Evolutionary conservation across 2,329 filamentous ascomycete species (phyloP).

Genomic region (Pseudonectria foliicola): DNA sequence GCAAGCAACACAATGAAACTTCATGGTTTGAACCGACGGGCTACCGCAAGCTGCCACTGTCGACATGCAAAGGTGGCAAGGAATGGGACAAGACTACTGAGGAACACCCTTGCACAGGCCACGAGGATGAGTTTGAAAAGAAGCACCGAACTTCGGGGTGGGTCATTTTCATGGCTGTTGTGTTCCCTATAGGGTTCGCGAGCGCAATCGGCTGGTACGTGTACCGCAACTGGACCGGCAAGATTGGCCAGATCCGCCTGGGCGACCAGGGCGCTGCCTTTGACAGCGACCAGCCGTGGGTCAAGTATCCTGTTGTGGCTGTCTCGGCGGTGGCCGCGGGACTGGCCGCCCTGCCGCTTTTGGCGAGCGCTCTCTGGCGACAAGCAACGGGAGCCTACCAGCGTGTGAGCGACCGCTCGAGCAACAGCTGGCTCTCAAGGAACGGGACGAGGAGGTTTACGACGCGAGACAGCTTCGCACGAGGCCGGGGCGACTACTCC

Average conservation of each 20-base stretch:
- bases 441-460: conserved; percentile 65
- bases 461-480: conserved; percentile 80
- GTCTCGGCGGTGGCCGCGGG: conserved; percentile 58
- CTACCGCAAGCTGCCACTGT: conserved; percentile 83
- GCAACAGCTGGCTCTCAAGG: conserved; percentile 44
- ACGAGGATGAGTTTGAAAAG: conserved; percentile 72
- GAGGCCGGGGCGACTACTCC: conserved; percentile 79
- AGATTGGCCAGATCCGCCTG: conserved; percentile 86
- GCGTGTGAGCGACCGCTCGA: conserved; percentile 41
- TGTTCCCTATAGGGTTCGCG: conserved; percentile 67
- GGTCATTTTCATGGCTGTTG: conserved; percentile 77
- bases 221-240: conserved; percentile 76
- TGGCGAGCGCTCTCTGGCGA: conserved; percentile 68
- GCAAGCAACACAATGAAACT: conserved; percentile 53
- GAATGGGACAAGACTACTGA: conserved; percentile 62
- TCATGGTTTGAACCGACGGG: conserved; percentile 82
- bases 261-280: conserved; percentile 58
- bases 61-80: conserved; percentile 71
- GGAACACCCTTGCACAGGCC: conserved; percentile 58
- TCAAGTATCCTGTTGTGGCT: conserved; percentile 75
- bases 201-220: conserved; percentile 74
- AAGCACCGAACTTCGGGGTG: conserved; percentile 64
- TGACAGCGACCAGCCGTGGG: conserved; percentile 66
- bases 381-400: conserved; percentile 46
- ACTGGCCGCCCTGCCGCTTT: conserved; percentile 57